Base-by-base conservation (phyloP, 2,329 filamentous ascomycete species). In the Gremmenia infestans region DNA sequence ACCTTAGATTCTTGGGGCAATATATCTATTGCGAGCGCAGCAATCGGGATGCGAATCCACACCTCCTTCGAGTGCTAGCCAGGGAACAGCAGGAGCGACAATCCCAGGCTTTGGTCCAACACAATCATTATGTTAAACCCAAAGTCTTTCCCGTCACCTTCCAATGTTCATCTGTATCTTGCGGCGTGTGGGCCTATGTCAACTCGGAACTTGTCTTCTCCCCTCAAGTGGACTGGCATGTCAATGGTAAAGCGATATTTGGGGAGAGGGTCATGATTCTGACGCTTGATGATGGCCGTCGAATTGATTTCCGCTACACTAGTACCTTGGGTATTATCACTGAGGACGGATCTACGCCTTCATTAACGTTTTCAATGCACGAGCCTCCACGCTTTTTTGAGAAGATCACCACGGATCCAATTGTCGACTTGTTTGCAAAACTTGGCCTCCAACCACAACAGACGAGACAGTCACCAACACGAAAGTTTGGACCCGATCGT, bases 311-410 rank as follows among this genome's bases (percentile, higher is more conserved):
- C 14, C 71, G 76, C 0, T 77, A 79, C 39, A 55, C 49, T 42
- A 59, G 51, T 22, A 61, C 57, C 25, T 42, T 54, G 37, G 52
- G 39, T 22, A 72, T 73, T 19, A 78, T 72, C 1, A 75, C 82
- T 35, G 60, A 77, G 28, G 75, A 68, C 67, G 67, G 35, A 36
- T 64, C 19, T 50, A 72, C 59, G 53, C 70, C 58, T 3, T 70
- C 72, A 0, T 64, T 83, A 15, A 78, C 76, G 0, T 62, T 86
- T 2, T 78, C 81, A 0, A 74, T 86, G 8, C 72, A 65, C 19
- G 75, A 78, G 32, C 73, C 80, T 1, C 81, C 81, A 0, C 72
- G 73, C 1, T 77, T 82, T 51, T 82, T 80, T 35, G 42, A 64
- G 15, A 58, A 56, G 25, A 60, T 59, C n/a, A n/a, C 9, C 0